Evolutionary conservation across 2,329 filamentous ascomycete species (phyloP).

Genomic region (Xylariales sp.): DNA sequence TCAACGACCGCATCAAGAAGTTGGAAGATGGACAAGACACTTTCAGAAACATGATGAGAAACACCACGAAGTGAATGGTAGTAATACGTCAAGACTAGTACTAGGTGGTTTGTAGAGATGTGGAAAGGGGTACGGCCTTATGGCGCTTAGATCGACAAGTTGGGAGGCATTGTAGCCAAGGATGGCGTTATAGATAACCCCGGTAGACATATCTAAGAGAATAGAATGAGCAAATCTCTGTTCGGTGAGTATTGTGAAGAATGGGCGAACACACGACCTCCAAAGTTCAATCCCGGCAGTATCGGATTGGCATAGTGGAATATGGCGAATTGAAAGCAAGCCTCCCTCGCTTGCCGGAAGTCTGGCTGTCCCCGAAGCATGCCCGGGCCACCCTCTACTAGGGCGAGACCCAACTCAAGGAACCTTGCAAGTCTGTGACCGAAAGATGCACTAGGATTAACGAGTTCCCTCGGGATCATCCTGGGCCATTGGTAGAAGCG

Average conservation of each 20-base stretch:
- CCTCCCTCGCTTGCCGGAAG: constrained; percentile 32
- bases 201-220: constrained; percentile 32
- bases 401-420: constrained; percentile 29
- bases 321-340: constrained; percentile 25
- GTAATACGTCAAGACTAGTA: too few relatives aligned
- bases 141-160: constrained; percentile 1
- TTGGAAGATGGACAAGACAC: constrained; percentile 46
- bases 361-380: constrained; percentile 27
- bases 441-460: constrained; percentile 8
- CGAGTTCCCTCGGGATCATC: constrained; percentile 9
- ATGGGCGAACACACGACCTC: constrained; percentile 29
- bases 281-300: constrained; percentile 22
- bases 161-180: constrained; percentile 30
- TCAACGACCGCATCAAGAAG: constrained; percentile 46
- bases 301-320: constrained; percentile 22
- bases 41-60: constrained; percentile 40
- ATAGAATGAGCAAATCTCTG: constrained; percentile 31
- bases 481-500: constrained; percentile 14
- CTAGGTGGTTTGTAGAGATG: too few relatives aligned
- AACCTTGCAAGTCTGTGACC: constrained; percentile 17
- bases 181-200: constrained; percentile 33
- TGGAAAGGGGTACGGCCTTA: too few relatives aligned
- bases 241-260: constrained; percentile 36
- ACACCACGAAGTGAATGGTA: constrained; percentile 7
- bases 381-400: constrained; percentile 31